These are phyloP conservation scores for Penstemon davidsonii DNA, from an alignment of 257 asterid genomes.

Conservation along the genomic window DNA sequence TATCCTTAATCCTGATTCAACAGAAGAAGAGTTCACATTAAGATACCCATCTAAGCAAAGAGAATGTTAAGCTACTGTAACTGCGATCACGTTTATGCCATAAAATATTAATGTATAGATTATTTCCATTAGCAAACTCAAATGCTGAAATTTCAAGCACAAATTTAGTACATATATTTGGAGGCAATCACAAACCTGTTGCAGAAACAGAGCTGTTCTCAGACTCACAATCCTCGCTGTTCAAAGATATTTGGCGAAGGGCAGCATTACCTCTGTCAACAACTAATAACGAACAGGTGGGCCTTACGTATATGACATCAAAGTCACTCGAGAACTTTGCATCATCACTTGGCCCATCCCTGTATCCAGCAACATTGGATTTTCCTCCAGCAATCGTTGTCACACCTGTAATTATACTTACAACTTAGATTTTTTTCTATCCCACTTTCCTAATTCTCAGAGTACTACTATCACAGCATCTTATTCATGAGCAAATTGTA, in stretches of 20 bases:
- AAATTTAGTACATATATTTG: neutral
- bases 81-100: too few species aligned
- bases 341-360: conserved; percentile 97
- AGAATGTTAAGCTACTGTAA: too few species aligned
- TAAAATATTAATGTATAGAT: too few species aligned
- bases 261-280: conserved; percentile 98
- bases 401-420: conserved; percentile 59
- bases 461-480: neutral
- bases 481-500: neutral
- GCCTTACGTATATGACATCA: conserved; percentile 76
- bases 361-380: conserved; percentile 84
- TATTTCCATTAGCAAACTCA: neutral
- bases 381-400: conserved; percentile 99
- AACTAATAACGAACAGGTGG: conserved; percentile 83
- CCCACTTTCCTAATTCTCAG: conserved; percentile 11
- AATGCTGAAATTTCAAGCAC: neutral
- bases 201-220: conserved; percentile 65
- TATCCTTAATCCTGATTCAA: too few species aligned
- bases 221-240: conserved; percentile 77
- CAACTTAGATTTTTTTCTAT: conserved; percentile 20
- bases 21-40: too few species aligned
- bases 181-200: conserved; percentile 52
- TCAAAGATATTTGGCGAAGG: conserved; percentile 83
- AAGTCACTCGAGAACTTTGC: conserved; percentile 92
- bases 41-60: too few species aligned